Conservation (phyloP, 164 flowering plant species). For the Stephania cephalantha region DNA sequence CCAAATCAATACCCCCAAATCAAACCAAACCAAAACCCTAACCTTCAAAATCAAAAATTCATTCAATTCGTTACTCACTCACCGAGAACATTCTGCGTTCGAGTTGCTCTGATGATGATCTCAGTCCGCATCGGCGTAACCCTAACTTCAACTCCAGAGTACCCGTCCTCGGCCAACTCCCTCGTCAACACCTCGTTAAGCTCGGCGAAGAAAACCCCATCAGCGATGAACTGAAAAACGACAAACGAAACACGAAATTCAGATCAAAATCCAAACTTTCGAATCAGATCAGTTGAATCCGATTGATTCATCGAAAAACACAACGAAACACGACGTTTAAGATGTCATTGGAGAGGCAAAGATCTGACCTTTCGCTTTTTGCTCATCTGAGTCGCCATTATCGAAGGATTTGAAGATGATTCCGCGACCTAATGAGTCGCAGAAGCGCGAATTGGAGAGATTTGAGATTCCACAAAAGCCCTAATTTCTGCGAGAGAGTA, state of each 20-base stretch:
- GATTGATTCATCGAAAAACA: neutral
- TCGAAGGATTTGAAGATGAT: slow-evolving; percentile 1
- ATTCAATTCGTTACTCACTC: neutral
- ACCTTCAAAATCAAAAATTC: neutral
- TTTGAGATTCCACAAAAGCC: slow-evolving; percentile 7
- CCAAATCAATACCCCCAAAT: slow-evolving; percentile 3
- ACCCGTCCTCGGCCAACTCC: slow-evolving; percentile 71
- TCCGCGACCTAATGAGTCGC: neutral
- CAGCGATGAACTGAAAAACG: slow-evolving; percentile 47
- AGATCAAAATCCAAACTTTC: neutral
- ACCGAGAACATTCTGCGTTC: slow-evolving; percentile 68
- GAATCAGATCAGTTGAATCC: neutral
- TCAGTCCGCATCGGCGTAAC: slow-evolving; percentile 74
- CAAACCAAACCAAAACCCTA: slow-evolving; percentile 1
- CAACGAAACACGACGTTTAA: neutral
- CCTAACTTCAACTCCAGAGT: slow-evolving; percentile 69
- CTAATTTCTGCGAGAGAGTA: slow-evolving; percentile 1
- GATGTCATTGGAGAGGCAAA: neutral
- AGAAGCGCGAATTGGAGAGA: neutral
- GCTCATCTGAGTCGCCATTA: slow-evolving; percentile 61
- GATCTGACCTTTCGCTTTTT: slow-evolving; percentile 52
- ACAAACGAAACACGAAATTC: neutral
- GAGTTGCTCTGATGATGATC: slow-evolving; percentile 65
- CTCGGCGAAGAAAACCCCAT: slow-evolving; percentile 64
- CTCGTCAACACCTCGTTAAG: slow-evolving; percentile 54